These are phyloP conservation scores for Tetrapisispora pingtungensis DNA, from an alignment of 805 yeast genomes.

Conservation along the genomic window DNA sequence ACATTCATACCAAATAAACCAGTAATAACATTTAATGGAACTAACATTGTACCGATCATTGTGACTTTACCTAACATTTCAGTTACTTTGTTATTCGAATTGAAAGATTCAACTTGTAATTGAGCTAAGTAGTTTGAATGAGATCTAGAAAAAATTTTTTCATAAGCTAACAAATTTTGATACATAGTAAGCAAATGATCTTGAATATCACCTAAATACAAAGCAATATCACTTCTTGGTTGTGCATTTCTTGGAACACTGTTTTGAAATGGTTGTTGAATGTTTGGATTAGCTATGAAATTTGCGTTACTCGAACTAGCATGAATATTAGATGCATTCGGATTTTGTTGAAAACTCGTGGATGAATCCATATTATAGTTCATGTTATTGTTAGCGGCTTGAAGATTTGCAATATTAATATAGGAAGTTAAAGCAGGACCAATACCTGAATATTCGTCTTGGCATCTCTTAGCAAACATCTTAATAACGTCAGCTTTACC, in stretches of 20 bases:
- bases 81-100: slow-evolving; percentile 76
- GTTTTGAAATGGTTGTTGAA: not conserved
- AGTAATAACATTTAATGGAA: slow-evolving; percentile 83
- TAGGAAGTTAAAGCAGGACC: slow-evolving; percentile 34
- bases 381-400: slow-evolving; percentile 9
- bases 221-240: slow-evolving; percentile 85
- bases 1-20: slow-evolving; percentile 97
- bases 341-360: not conserved
- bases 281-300: not conserved
- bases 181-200: slow-evolving; percentile 96
- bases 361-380: slow-evolving; percentile 5
- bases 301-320: not conserved
- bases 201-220: slow-evolving; percentile 90
- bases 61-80: slow-evolving; percentile 85
- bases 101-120: slow-evolving; percentile 83
- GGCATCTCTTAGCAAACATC: slow-evolving; percentile 93
- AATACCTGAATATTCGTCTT: slow-evolving; percentile 45
- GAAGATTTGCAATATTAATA: slow-evolving; percentile 32
- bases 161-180: slow-evolving; percentile 81
- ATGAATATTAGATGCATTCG: not conserved
- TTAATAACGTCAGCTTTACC: slow-evolving; percentile 95
- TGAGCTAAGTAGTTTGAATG: slow-evolving; percentile 91
- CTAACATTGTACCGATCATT: slow-evolving; percentile 75
- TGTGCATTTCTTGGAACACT: slow-evolving; percentile 28
- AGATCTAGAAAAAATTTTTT: slow-evolving; percentile 84